Evolutionary conservation across 768 basidiomycete species (phyloP), one percentile per base, ranked within the genome.

Genomic region (Mycena indigotica): DNA sequence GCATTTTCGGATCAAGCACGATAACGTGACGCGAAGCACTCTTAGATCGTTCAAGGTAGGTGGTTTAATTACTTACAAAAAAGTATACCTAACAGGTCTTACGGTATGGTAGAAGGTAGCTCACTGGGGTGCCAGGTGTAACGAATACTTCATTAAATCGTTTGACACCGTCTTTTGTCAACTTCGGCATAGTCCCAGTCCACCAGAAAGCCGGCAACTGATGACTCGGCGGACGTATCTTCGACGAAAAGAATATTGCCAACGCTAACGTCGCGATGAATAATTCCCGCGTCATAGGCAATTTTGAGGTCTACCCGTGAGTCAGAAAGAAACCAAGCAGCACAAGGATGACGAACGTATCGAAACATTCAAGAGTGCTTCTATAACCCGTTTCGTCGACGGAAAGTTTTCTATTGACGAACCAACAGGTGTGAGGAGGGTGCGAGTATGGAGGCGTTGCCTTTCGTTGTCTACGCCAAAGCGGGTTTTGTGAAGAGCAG

Each of bases 171-270:
- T n/a, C n/a, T n/a, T n/a, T 2, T 25, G 28, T 32, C 46, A 30
- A 56, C n/a, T n/a, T n/a, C 46, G 55, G 55, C 55, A 39, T 56
- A 56, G 49, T 56, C 55, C 30, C 38, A 56, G 32, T 56, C 55
- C 25, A 56, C 23, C 32, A 56, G 55, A 30, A 56, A 56, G 4
- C 29, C 55, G 8, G 6, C n/a, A 8, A 19, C 21, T 44, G 32
- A 24, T n/a, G n/a, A n/a, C n/a, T n/a, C n/a, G 16, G 19, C 4
- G 29, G 25, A 5, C 15, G 55, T 12, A 23, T 10, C 19, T 25
- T 56, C 55, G 35, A 16, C 21, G 16, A 56, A 50, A 23, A 56
- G 46, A 10, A 56, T 29, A 28, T 56, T 56, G 25, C 48, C 55
- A 15, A 38, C 48, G 48, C 55, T 56, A 13, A 56, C 32, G 35